Conservation (phyloP, 345 rosid genomes). For the Lepidium didymum region DNA sequence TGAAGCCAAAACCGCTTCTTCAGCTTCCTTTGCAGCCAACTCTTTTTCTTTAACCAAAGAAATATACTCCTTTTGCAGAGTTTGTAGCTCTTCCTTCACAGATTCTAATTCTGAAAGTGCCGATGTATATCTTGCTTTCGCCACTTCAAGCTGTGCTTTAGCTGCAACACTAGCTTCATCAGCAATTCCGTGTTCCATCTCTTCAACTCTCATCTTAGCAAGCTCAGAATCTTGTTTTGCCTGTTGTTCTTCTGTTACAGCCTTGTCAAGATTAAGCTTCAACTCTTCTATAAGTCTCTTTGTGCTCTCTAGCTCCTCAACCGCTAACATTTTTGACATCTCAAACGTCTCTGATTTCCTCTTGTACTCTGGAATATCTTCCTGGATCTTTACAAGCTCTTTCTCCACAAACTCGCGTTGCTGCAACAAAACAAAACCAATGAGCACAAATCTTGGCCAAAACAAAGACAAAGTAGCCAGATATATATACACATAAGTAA, state of each 20-base stretch:
- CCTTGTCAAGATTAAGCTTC: conserved; percentile 82
- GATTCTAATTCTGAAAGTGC: conserved; percentile 67
- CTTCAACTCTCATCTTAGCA: conserved; percentile 81
- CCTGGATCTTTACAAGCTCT: conserved; percentile 61
- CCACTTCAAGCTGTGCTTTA: conserved; percentile 92
- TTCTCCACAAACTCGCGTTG: conserved; percentile 63
- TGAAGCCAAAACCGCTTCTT: conserved; percentile 55
- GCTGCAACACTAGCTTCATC: conserved; percentile 90
- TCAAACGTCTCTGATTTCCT: conserved; percentile 56
- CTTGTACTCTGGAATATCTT: conserved; percentile 62
- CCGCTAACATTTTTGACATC: conserved; percentile 43
- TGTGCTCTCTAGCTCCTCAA: conserved; percentile 68
- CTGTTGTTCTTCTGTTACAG: conserved; percentile 81
- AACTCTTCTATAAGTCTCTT: conserved; percentile 82
- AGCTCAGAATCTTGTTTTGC: conserved; percentile 93
- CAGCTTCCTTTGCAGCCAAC: conserved; percentile 58
- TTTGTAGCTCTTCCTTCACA: conserved; percentile 63
- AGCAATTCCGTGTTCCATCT: conserved; percentile 88
- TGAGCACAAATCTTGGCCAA: conserved; percentile 1
- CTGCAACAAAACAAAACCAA: conserved; percentile 26
- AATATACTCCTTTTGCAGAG: conserved; percentile 45
- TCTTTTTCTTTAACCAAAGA: conserved; percentile 54
- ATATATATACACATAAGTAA: background rate
- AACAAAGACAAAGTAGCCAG: background rate
- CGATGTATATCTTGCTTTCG: conserved; percentile 66